Conservation (phyloP, 768 basidiomycete genomes). For the Fomitopsis serialis region DNA sequence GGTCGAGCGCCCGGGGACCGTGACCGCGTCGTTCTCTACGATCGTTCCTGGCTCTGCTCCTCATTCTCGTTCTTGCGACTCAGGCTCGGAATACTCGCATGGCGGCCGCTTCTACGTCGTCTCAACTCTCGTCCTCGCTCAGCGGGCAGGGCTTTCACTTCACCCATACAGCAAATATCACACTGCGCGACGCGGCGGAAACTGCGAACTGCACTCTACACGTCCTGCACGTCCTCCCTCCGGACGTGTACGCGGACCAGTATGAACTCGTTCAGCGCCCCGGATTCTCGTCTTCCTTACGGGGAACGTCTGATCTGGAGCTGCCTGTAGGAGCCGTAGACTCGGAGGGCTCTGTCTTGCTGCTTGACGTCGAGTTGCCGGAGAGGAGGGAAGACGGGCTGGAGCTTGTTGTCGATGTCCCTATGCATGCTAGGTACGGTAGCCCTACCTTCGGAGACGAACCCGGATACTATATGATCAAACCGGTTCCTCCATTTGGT, state of each 20-base stretch:
- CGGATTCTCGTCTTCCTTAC: conserved; percentile 27
- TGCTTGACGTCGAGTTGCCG: conserved; percentile 23
- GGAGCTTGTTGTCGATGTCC: conserved; percentile 27
- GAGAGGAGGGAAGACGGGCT: background rate
- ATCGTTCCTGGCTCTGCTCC: too few species aligned
- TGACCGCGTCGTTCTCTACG: too few species aligned
- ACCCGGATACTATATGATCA: conserved; percentile 16
- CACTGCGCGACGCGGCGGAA: too few species aligned
- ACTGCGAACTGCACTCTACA: conserved; percentile 24
- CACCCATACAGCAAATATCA: too few species aligned
- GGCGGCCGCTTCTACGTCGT: too few species aligned
- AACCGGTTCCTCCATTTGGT: conserved; percentile 21
- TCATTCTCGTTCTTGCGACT: too few species aligned
- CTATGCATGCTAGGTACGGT: conserved; percentile 41
- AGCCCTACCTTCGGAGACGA: conserved; percentile 15
- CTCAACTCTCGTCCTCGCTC: too few species aligned
- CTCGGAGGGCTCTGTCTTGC: conserved; percentile 19
- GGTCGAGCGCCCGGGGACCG: too few species aligned
- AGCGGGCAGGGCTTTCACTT: too few species aligned
- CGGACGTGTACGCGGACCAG: conserved; percentile 37
- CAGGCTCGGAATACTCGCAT: too few species aligned
- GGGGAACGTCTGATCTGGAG: conserved; percentile 37
- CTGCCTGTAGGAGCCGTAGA: conserved; percentile 34
- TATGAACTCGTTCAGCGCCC: conserved; percentile 34
- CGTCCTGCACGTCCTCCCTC: conserved; percentile 31